These are phyloP conservation scores for Aspergillus japonicus DNA, from an alignment of 2,329 filamentous ascomycete species.

Conservation along the genomic window DNA sequence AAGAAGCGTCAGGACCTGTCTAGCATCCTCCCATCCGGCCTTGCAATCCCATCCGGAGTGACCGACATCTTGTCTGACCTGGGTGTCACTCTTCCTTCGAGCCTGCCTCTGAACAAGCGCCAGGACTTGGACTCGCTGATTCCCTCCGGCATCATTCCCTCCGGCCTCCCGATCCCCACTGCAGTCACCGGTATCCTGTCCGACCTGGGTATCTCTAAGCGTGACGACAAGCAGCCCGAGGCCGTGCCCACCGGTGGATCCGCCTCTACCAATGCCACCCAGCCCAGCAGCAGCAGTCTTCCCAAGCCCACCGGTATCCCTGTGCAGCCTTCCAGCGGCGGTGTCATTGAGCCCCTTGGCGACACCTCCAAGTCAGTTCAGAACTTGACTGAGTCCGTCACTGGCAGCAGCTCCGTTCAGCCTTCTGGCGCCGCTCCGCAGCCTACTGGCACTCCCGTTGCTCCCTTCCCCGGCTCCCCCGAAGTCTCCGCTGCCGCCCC, in stretches of 20 bases:
- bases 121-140: neutral
- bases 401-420: neutral
- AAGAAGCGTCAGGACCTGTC: conserved; percentile 2
- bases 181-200: neutral
- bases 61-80: neutral
- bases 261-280: neutral
- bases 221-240: neutral
- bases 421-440: neutral
- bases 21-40: neutral
- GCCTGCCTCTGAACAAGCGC: neutral
- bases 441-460: neutral
- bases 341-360: neutral
- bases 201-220: neutral
- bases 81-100: neutral
- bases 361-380: neutral
- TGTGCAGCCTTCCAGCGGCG: neutral
- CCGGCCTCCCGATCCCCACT: neutral
- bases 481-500: neutral
- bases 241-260: neutral
- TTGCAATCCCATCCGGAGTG: neutral
- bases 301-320: neutral
- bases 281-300: neutral
- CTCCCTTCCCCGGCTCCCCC: neutral
- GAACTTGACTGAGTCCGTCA: neutral
- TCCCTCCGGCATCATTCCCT: neutral